Evolutionary conservation across 2,329 filamentous ascomycete genomes (phyloP), one percentile per base, ranked within the genome.

Genomic region (Samsoniella hepiali): DNA sequence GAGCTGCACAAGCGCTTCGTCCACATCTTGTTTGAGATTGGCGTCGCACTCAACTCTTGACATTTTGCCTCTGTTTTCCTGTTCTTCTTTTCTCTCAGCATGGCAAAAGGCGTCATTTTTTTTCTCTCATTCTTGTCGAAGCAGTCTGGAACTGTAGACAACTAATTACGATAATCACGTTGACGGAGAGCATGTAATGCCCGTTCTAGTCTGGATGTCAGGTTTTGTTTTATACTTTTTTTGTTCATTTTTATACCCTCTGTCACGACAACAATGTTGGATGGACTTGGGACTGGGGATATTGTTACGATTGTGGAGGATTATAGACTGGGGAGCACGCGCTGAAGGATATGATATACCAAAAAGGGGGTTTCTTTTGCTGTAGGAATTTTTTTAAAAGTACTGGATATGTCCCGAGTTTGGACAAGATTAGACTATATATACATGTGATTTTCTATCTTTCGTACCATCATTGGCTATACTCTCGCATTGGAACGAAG

Each of bases 1-100:
- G 83, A 88, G 75, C 75, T 90, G 65, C 87, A 90, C 72, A 77
- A 81, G 45, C 80, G 81, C 66, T 90, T 90, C 70, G 87, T 89
- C 32, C 80, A 82, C 69, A 76, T 90, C 47, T 75, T 89, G 59
- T 78, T 87, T 17, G 84, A 88, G 72, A 77, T 87, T 34, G 81
- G 82, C 17, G 80, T 85, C 13, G 79, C 81, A 31, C 71, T 86
- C 50, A 83, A 78, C 65, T 80, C 81, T 10, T 85, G 66, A 72
- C 5, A 1, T 31, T 38, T 32, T 27, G 8, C 10, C 29, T 17
- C 31, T 63, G 61, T 56, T 51, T 44, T 29, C 38, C 40, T 50
- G 32, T 49, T 38, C 58, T 62, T 51, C 62, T 60, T 36, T 44
- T 59, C 6, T 60, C 49, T 47, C 57, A 65, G 68, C 68, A 69